Conservation (phyloP, 2,329 filamentous ascomycete species). For the Hortaea sp. region DNA sequence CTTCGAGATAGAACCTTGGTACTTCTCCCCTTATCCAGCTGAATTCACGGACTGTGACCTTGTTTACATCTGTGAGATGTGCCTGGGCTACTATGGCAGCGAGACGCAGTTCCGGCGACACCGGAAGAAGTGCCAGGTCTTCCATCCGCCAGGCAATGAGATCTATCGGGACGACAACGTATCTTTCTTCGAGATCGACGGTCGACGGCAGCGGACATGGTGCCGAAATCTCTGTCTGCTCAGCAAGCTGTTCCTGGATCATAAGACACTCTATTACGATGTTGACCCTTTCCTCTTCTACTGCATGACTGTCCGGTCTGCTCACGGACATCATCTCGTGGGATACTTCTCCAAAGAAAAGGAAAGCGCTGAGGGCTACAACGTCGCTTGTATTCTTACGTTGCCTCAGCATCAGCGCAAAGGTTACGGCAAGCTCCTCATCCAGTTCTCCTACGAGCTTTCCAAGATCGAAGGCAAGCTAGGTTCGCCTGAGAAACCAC, state of each 20-base stretch:
- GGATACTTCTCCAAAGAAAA: conserved; percentile 99
- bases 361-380: conserved; percentile 92
- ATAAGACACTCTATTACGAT: conserved; percentile 98
- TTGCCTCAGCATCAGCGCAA: conserved; percentile 93
- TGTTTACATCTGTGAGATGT: conserved; percentile 96
- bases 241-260: conserved; percentile 92
- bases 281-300: conserved; percentile 99
- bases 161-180: conserved; percentile 93
- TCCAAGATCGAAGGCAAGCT: conserved; percentile 92
- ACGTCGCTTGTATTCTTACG: conserved; percentile 94
- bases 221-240: conserved; percentile 91
- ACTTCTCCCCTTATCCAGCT: conserved; percentile 94
- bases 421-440: conserved; percentile 84
- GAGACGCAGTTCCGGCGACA: conserved; percentile 75
- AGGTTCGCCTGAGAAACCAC: conserved; percentile 90
- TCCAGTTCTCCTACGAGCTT: conserved; percentile 95
- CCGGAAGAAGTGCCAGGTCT: conserved; percentile 76
- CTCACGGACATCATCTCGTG: conserved; percentile 88
- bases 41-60: conserved; percentile 79
- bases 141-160: conserved; percentile 93
- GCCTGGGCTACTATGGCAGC: conserved; percentile 80
- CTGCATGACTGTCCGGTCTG: conserved; percentile 84
- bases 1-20: conserved; percentile 92
- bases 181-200: conserved; percentile 96
- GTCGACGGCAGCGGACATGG: conserved; percentile 85